A percentile compares a stretch with the other conserved stretches of the same genome.
These are phyloP conservation scores for Debaryomycetaceae sp. DNA, from an alignment of 1,139 yeast species.

Conservation along the genomic window DNA sequence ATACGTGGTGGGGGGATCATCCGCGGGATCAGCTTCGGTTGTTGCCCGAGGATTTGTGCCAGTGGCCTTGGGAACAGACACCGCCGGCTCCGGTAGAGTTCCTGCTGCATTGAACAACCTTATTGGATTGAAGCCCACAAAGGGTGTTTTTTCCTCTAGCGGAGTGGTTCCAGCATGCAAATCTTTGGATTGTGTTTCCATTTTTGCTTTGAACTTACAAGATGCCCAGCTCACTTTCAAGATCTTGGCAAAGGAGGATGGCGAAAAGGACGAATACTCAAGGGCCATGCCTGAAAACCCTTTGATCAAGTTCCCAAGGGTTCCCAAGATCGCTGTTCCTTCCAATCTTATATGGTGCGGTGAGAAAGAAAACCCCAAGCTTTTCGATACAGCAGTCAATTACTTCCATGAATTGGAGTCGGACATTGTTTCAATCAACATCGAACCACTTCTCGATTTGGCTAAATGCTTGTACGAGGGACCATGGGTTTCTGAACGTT, in stretches of 20 bases:
- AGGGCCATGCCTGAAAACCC: conserved; percentile 70
- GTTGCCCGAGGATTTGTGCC: conserved; percentile 91
- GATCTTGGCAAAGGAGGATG: conserved; percentile 69
- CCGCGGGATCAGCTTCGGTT: conserved; percentile 91
- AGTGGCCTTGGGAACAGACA: conserved; percentile 86
- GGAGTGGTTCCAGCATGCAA: conserved; percentile 99
- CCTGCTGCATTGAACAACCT: conserved; percentile 95
- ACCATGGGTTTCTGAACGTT: conserved; percentile 98
- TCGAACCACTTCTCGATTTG: conserved; percentile 68
- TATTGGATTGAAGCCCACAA: conserved; percentile 88
- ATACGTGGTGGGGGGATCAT: conserved; percentile 91
- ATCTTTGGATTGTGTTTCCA: conserved; percentile 87
- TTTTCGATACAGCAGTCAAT: conserved; percentile 61
- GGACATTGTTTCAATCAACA: conserved; percentile 58
- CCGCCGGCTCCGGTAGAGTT: conserved; percentile 98
- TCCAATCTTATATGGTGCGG: conserved; percentile 71
- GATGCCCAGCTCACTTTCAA: conserved; percentile 81
- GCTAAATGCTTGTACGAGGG: conserved; percentile 95
- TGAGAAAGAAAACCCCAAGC: conserved; percentile 69
- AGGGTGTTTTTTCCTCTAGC: conserved; percentile 75
- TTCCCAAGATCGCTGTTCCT: conserved; percentile 78
- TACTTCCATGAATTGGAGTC: conserved; percentile 56
- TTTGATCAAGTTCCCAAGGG: conserved; percentile 49
- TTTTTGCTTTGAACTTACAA: conserved; percentile 68
- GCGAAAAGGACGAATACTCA: conserved; percentile 74